Conservation (phyloP, 1,139 yeast species). For the Kurtzmaniella quercitrusa region DNA sequence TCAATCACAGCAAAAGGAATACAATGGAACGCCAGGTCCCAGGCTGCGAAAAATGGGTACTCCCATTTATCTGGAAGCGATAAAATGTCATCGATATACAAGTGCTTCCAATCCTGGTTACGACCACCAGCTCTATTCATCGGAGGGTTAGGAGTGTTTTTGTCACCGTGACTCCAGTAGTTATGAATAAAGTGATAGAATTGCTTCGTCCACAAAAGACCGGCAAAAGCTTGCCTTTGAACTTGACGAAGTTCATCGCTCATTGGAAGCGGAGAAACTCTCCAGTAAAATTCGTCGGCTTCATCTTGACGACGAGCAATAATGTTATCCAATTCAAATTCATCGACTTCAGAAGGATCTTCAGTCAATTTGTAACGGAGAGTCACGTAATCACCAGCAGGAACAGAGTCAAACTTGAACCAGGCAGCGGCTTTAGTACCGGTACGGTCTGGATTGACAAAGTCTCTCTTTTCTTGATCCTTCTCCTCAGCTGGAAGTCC, state of each 20-base stretch:
- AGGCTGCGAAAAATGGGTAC: conserved; percentile 94
- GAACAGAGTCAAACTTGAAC: conserved; percentile 77
- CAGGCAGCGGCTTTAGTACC: conserved; percentile 81
- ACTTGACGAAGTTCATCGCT: conserved; percentile 78
- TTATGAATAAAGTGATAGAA: conserved; percentile 84
- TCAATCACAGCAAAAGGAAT: conserved; percentile 93
- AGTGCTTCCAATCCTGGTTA: conserved; percentile 85
- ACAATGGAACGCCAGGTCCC: conserved; percentile 98
- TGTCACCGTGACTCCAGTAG: conserved; percentile 90
- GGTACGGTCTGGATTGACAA: conserved; percentile 21
- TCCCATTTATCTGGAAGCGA: conserved; percentile 97
- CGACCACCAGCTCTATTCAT: conserved; percentile 78
- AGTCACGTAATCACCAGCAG: conserved; percentile 86
- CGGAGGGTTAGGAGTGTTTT: conserved; percentile 72
- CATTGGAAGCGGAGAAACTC: conserved; percentile 81
- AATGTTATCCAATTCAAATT: conserved; percentile 69
- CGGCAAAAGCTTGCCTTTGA: conserved; percentile 94
- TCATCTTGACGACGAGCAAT: conserved; percentile 78
- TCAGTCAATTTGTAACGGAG: conserved; percentile 71
- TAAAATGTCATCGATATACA: conserved; percentile 83
- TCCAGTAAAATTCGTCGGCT: conserved; percentile 94
- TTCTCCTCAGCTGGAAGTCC: conserved; percentile 30
- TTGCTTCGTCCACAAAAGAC: conserved; percentile 92
- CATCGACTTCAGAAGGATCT: conserved; percentile 52
- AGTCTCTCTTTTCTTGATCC: conserved; percentile 19